These are phyloP conservation scores for Daldinia decipiens DNA, from an alignment of 495 filamentous ascomycete species.

Conservation along the genomic window DNA sequence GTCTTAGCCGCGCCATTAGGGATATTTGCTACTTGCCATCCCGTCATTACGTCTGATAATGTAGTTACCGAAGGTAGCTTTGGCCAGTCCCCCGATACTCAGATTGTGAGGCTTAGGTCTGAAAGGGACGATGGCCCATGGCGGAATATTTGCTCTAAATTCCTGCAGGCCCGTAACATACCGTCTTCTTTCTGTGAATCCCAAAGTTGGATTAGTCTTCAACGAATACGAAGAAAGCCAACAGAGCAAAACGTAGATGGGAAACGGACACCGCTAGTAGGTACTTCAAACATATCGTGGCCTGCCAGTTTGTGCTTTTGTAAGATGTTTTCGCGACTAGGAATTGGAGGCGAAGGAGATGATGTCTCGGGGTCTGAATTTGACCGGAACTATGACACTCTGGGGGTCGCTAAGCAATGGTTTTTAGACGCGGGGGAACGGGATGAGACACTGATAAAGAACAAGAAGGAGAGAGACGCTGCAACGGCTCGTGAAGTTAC, in stretches of 20 bases:
- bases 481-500: slow-evolving; percentile 56
- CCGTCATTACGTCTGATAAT: slow-evolving; percentile 38
- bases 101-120: slow-evolving; percentile 50
- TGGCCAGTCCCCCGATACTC: slow-evolving; percentile 61
- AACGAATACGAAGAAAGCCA: slow-evolving; percentile 50
- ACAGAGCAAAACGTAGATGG: slow-evolving; percentile 55
- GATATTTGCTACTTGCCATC: slow-evolving; percentile 56
- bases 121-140: slow-evolving; percentile 55
- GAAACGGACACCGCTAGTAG: slow-evolving; percentile 52
- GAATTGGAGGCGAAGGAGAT: slow-evolving; percentile 38
- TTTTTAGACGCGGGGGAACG: slow-evolving; percentile 59
- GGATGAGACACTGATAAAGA: slow-evolving; percentile 57
- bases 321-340: slow-evolving; percentile 46
- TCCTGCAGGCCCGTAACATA: slow-evolving; percentile 56
- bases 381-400: slow-evolving; percentile 63
- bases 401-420: slow-evolving; percentile 78
- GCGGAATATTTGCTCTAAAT: slow-evolving; percentile 53
- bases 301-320: slow-evolving; percentile 63
- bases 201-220: slow-evolving; percentile 43
- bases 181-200: slow-evolving; percentile 45
- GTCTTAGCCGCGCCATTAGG: slow-evolving; percentile 60
- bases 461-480: slow-evolving; percentile 64
- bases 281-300: slow-evolving; percentile 57
- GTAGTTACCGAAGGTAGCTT: slow-evolving; percentile 40
- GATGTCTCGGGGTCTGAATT: slow-evolving; percentile 25